Evolutionary conservation across 2,329 filamentous ascomycete species (phyloP), one percentile per base, ranked within the genome.

Genomic region (Pseudophaeomoniella oleicola): DNA sequence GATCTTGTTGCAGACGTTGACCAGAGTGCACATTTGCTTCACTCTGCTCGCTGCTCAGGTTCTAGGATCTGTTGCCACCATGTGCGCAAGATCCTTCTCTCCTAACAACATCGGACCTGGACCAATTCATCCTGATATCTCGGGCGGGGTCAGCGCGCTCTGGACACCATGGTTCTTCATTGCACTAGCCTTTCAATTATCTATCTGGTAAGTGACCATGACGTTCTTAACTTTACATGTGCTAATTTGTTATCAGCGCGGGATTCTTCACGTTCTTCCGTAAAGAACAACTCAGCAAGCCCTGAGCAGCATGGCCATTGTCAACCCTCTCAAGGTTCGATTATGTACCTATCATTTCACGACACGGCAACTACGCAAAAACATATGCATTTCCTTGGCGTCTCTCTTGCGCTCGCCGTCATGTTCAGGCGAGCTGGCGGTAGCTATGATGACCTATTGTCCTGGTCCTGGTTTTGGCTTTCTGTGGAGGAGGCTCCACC

Each of bases 1-100:
- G 74, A 72, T 80, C 36, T 59, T 81, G 3, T 55, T 80, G 30
- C 72, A 77, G 50, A 79, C 75, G 1, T 54, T 78, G 44, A 79
- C 75, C 1, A 60, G 76, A 14, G 66, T 77, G 51, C 76, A 81
- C 48, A 74, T 79, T 39, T 64, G 70, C 37, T 76, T 74, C 44
- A 71, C 73, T 0, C 57, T 80, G 15, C 63, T 77, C 29, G 63
- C 59, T 2, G 73, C 74, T 3, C 76, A 81, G 53, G 65, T 78
- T 5, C 50, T 80, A 15, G 76, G 76, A 10, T 71, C 69, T 4
- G 53, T 72, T 3, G 72, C 69, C 2, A 80, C 75, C 2, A 79
- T 80, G 27, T 61, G 71, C 18, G 75, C 72, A 2, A 55, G 75
- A 36, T 72, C 70, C 3, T 69, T 67, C 36, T 72, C 71, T 6